Percentiles rank a stretch among this genome's conserved stretches.
These are phyloP conservation scores for Cladosporium sp. DNA, from an alignment of 2,329 filamentous ascomycete species.

Conservation along the genomic window DNA sequence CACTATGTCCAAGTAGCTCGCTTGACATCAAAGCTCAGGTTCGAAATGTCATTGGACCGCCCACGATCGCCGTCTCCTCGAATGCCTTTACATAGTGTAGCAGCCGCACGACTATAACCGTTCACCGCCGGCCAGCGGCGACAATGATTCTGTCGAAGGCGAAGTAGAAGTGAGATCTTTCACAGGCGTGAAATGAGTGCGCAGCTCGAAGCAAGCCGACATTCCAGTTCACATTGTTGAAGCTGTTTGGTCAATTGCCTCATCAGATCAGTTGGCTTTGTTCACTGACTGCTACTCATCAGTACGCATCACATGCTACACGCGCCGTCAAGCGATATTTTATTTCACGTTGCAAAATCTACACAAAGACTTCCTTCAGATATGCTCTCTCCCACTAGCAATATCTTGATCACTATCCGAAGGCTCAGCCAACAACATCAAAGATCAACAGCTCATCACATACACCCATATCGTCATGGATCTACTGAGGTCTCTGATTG, in stretches of 20 bases:
- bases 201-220: not conserved
- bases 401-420: not conserved
- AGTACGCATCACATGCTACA: not conserved
- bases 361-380: not conserved
- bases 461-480: not conserved
- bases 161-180: not conserved
- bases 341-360: not conserved
- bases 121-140: not conserved
- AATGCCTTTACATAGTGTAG: not conserved
- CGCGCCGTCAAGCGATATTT: not conserved
- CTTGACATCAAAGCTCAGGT: not conserved
- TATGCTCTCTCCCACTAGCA: not conserved
- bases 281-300: not conserved
- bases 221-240: not conserved
- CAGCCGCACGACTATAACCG: not conserved
- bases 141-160: not conserved
- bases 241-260: not conserved
- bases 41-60: not conserved
- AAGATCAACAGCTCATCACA: not conserved
- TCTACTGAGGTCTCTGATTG: not conserved
- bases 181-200: not conserved
- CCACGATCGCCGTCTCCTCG: not conserved
- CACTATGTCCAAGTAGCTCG: not conserved
- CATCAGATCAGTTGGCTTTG: not conserved
- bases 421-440: not conserved